Base-by-base conservation (phyloP, 2,329 filamentous ascomycete species). In the Fusarium zealandicum region DNA sequence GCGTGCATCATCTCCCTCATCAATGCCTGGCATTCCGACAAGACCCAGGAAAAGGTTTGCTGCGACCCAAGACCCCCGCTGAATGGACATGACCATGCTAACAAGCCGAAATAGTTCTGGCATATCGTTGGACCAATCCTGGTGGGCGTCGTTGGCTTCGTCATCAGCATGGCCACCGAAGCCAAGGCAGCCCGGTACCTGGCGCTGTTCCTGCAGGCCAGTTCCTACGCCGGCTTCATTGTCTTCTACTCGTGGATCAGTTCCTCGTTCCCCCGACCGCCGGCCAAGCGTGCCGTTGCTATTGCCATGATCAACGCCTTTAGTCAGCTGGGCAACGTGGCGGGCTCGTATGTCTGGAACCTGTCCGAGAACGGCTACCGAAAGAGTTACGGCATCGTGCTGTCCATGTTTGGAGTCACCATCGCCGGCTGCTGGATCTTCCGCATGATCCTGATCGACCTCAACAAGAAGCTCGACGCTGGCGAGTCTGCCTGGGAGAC, bases 311-410 rank as follows among this genome's bases (percentile, higher is more conserved):
- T 86, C 74, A 86, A 86, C 68, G 82, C 77, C 51, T 81, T 82
- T 71, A 78, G 76, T 33, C 82, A 83, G 72, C 74, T 85, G 3
- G 82, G 82, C 45, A 85, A 84, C 65, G 77, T 84, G 1, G 84
- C 84, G 0, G 85, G 85, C 2, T 82, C 80, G 0, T 88, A 88
- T 63, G 84, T 88, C 3, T 88, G 85, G 85, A 73, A 78, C 45
- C 75, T 88, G 42, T 73, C 76, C 18, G 83, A 79, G 0, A 80
- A 87, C 57, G 85, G 85, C 0, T 88, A 79, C 75, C 79, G 85
- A 59, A 81, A 83, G 73, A 86, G 83, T 56, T 88, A 88, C 63
- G 85, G 83, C 4, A 85, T 88, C 51, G 85, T 88, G 5, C 79
- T 81, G 12, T 76, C 82, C 65, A 88, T 88, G 85, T 88, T 87